phyloP scores from a whole-genome alignment of 1,139 yeast species.

The Taphrina betulina region DNA sequence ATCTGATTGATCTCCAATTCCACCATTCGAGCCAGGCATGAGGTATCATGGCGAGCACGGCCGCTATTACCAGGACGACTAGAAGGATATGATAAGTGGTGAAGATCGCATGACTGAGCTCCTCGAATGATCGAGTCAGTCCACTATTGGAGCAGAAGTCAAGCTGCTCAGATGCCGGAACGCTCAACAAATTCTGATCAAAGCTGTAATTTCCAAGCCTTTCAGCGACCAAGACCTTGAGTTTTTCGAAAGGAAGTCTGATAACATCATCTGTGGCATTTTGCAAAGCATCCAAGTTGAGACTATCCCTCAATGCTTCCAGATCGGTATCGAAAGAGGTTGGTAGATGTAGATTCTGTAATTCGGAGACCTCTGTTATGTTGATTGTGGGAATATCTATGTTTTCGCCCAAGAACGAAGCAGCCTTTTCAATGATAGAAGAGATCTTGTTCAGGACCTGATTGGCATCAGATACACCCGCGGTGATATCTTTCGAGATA shows the following conservation, averaged over 20 bases:
- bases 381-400: constrained; percentile 50
- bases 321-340: constrained; percentile 56
- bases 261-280: constrained; percentile 52
- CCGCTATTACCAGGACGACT: constrained; percentile 47
- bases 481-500: constrained; percentile 60
- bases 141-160: constrained; percentile 40
- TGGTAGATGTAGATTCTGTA: constrained; percentile 65
- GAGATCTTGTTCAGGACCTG: constrained; percentile 50
- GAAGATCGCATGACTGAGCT: constrained; percentile 44
- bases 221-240: constrained; percentile 44
- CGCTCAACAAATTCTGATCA: constrained; percentile 41
- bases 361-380: constrained; percentile 54
- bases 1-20: constrained; percentile 53
- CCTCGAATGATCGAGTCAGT: constrained; percentile 41
- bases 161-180: constrained; percentile 37
- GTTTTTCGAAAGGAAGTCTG: constrained; percentile 54
- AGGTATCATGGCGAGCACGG: constrained; percentile 49
- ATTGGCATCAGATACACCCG: constrained; percentile 60
- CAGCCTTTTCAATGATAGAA: constrained; percentile 48
- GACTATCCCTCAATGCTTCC: constrained; percentile 45
- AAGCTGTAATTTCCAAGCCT: constrained; percentile 36
- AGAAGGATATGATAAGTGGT: constrained; percentile 48
- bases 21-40: constrained; percentile 50
- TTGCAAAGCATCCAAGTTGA: constrained; percentile 54
- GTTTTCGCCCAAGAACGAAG: constrained; percentile 54